phyloP scores from a whole-genome alignment of 148 eudicot genomes.

The Cornus suecica region DNA sequence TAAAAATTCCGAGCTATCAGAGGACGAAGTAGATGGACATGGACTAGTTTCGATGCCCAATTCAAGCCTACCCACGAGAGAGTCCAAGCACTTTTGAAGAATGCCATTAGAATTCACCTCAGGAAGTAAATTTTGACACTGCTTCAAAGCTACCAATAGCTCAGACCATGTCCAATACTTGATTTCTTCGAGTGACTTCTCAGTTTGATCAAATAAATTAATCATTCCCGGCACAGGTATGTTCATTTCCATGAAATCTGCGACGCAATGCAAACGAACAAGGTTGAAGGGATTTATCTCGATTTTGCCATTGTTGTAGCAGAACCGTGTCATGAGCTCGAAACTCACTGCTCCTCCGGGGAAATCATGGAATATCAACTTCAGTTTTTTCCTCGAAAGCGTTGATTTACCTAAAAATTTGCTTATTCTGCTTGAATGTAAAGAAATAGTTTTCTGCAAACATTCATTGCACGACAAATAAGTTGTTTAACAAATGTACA shows the following conservation, averaged over 20 bases:
- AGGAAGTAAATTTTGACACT: constrained; percentile 35
- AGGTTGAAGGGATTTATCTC: constrained; percentile 40
- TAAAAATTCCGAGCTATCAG: constrained; percentile 59
- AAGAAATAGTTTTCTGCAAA: constrained; percentile 52
- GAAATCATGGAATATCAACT: constrained; percentile 73
- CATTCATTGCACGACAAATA: neutral
- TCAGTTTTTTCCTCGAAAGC: constrained; percentile 21
- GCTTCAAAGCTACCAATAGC: constrained; percentile 50
- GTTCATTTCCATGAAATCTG: constrained; percentile 73
- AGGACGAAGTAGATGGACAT: constrained; percentile 57
- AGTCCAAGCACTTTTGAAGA: constrained; percentile 50
- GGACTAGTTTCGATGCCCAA: constrained; percentile 57
- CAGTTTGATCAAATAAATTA: constrained; percentile 49
- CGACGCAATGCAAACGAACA: constrained; percentile 33
- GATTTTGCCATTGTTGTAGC: constrained; percentile 55
- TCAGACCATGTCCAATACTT: constrained; percentile 70
- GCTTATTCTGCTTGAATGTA: constrained; percentile 50
- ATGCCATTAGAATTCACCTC: constrained; percentile 22
- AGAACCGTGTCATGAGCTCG: constrained; percentile 67
- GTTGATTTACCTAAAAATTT: constrained; percentile 44
- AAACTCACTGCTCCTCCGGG: constrained; percentile 68
- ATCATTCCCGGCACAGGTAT: constrained; percentile 24
- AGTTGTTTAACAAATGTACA: constrained; percentile 7
- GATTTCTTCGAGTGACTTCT: constrained; percentile 50
- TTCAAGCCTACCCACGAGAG: constrained; percentile 43